phyloP scores from a whole-genome alignment of 1,284 basidiomycete species.

The Pterulicium gracile region DNA sequence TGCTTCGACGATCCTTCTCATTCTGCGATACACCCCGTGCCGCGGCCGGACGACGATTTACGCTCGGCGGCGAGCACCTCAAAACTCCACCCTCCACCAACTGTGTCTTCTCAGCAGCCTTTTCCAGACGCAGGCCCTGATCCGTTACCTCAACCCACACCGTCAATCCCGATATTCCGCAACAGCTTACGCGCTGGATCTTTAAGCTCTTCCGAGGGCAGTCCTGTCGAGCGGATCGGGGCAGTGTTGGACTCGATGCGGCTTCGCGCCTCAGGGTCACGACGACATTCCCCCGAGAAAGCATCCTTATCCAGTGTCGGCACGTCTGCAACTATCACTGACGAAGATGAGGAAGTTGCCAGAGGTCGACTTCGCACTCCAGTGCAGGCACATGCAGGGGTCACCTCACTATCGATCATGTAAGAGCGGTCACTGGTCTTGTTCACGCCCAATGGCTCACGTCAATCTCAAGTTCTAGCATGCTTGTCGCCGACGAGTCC shows the following conservation, averaged over 20 bases:
- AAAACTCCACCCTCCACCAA: no score
- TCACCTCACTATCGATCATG: no score
- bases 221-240: conserved; percentile 29
- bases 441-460: neutral
- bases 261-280: neutral
- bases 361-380: neutral
- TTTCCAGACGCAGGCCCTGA: no score
- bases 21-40: neutral
- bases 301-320: neutral
- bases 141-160: no score
- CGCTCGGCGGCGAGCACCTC: no score
- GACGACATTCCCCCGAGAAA: conserved; percentile 6
- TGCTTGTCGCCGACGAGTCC: conserved; percentile 19
- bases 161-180: conserved; percentile 19
- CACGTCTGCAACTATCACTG: neutral
- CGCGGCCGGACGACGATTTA: conserved; percentile 5
- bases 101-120: no score
- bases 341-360: neutral
- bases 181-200: conserved; percentile 21
- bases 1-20: neutral
- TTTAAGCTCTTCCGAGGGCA: conserved; percentile 42
- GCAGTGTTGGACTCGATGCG: conserved; percentile 22
- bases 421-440: neutral
- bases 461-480: neutral
- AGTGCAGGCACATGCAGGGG: neutral